These are phyloP conservation scores for Chaetomium strumarium DNA, from an alignment of 2,329 filamentous ascomycete genomes.

Conservation along the genomic window DNA sequence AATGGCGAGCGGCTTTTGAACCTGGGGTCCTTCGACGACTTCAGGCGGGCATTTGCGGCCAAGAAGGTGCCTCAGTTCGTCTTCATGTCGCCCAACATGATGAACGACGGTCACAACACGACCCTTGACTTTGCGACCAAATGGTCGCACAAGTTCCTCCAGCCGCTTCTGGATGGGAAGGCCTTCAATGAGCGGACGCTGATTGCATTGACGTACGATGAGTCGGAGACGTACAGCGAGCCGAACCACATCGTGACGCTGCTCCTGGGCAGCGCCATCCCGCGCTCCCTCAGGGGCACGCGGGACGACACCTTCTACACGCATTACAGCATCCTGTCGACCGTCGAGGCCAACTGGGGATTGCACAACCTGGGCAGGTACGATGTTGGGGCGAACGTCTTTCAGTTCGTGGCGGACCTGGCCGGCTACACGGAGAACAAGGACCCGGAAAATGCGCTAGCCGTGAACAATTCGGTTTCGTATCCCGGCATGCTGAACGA, in stretches of 20 bases:
- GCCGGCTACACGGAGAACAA: constrained; percentile 26
- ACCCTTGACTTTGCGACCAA: constrained; percentile 44
- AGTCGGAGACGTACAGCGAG: constrained; percentile 46
- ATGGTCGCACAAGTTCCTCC: constrained; percentile 48
- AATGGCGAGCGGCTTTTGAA: constrained; percentile 46
- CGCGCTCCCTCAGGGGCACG: constrained; percentile 41
- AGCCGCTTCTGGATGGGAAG: constrained; percentile 45
- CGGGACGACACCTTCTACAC: constrained; percentile 45
- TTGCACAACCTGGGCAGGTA: constrained; percentile 39
- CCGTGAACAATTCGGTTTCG: constrained; percentile 36
- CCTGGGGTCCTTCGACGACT: constrained; percentile 58
- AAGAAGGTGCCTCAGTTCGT: constrained; percentile 59
- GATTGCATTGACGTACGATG: constrained; percentile 54
- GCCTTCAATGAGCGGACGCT: constrained; percentile 49
- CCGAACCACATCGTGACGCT: constrained; percentile 50
- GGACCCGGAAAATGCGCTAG: constrained; percentile 32
- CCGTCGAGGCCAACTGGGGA: constrained; percentile 38
- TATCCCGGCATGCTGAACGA: constrained; percentile 38
- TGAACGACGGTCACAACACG: constrained; percentile 59
- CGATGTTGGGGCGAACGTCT: constrained; percentile 33
- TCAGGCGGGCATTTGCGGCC: constrained; percentile 51
- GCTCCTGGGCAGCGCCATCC: constrained; percentile 50
- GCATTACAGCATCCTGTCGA: constrained; percentile 39
- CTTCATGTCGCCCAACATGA: constrained; percentile 59
- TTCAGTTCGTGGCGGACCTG: constrained; percentile 23